Conservation (phyloP, 129 eudicot species). For the Pseudognaphalium luteoalbum region DNA sequence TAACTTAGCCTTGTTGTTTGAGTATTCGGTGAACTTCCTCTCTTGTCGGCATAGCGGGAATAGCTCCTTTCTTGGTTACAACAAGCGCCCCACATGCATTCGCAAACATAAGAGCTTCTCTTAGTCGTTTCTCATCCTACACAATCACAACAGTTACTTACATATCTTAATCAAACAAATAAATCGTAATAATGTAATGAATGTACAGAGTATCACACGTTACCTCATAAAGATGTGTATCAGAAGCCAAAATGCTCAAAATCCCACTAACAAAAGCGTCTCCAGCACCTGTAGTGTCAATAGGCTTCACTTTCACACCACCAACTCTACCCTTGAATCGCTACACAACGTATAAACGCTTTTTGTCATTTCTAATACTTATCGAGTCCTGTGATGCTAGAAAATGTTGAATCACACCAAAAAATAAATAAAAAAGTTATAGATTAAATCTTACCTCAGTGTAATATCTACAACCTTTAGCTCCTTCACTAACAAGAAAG, state of each 20-base stretch:
- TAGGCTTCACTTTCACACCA: slow-evolving; percentile 60
- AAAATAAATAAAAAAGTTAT: neutral
- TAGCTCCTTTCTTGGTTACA: slow-evolving; percentile 70
- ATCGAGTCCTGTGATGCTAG: neutral
- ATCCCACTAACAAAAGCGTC: slow-evolving; percentile 76
- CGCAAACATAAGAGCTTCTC: slow-evolving; percentile 67
- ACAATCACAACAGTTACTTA: neutral
- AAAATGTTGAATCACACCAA: neutral
- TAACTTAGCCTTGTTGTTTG: slow-evolving; percentile 26
- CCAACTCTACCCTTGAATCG: slow-evolving; percentile 71
- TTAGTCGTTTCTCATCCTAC: slow-evolving; percentile 66
- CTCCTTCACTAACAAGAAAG: slow-evolving; percentile 70
- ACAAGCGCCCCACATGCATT: slow-evolving; percentile 81
- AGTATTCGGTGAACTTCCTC: slow-evolving; percentile 49
- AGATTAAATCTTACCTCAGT: slow-evolving; percentile 41
- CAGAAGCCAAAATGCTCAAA: slow-evolving; percentile 54
- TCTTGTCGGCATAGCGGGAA: slow-evolving; percentile 71
- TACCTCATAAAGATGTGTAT: slow-evolving; percentile 55
- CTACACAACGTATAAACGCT: slow-evolving; percentile 37
- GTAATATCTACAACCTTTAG: slow-evolving; percentile 75
- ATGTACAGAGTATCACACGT: neutral
- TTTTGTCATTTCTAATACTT: neutral
- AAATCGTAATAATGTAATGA: too few species aligned
- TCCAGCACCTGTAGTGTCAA: slow-evolving; percentile 89
- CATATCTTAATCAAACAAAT: neutral